Conservation (phyloP, 1,284 basidiomycete species). For the Fomitopsis palustris region DNA sequence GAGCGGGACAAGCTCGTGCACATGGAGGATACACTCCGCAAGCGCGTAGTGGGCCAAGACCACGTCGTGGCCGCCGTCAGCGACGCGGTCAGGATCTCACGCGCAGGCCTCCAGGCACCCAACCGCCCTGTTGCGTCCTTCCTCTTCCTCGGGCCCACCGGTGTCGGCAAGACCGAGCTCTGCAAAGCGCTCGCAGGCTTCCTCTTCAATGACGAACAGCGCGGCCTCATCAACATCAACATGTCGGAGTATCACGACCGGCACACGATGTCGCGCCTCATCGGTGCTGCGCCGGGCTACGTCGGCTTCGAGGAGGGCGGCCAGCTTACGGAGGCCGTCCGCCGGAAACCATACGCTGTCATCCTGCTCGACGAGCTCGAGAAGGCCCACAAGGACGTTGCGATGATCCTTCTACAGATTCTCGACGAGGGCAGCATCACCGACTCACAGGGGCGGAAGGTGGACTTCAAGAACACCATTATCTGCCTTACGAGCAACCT, state of each 20-base stretch:
- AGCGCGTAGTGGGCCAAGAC: conserved; percentile 87
- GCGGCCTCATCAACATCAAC: conserved; percentile 88
- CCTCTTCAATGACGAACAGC: conserved; percentile 84
- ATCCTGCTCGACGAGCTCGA: conserved; percentile 87
- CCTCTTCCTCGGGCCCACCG: conserved; percentile 88
- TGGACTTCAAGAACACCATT: conserved; percentile 88
- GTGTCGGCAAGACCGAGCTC: conserved; percentile 87
- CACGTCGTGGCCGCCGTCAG: conserved; percentile 78
- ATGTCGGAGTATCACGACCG: conserved; percentile 93
- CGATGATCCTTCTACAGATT: conserved; percentile 90
- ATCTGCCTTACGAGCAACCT: conserved; percentile 58
- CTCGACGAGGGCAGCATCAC: conserved; percentile 90
- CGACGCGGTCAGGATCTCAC: conserved; percentile 87
- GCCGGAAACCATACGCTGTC: conserved; percentile 79
- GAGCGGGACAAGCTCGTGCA: conserved; percentile 90
- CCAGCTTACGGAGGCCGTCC: conserved; percentile 85
- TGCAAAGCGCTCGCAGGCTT: conserved; percentile 85
- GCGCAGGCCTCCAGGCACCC: conserved; percentile 85
- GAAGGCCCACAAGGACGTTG: conserved; percentile 91
- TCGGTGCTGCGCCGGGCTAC: conserved; percentile 91
- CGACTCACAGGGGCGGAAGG: conserved; percentile 72
- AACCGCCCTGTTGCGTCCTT: conserved; percentile 89
- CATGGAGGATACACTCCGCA: conserved; percentile 79
- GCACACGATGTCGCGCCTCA: conserved; percentile 86
- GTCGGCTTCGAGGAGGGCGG: conserved; percentile 94